Conservation (phyloP, 768 basidiomycete species). For the Fistulinella prunicolor region DNA sequence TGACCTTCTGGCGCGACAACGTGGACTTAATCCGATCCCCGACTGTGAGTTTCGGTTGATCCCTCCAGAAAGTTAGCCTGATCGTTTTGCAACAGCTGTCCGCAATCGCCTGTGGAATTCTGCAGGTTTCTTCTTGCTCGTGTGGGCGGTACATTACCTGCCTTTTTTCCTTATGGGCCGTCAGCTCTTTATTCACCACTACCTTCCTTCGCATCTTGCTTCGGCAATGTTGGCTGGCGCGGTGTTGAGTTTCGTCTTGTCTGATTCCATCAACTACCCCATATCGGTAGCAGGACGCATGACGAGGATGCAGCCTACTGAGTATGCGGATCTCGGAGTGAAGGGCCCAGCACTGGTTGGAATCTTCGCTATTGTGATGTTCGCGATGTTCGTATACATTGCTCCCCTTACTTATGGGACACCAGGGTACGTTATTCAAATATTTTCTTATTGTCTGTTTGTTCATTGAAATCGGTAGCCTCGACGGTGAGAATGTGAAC, state of each 20-base stretch:
- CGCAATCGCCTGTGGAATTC: slow-evolving; percentile 96
- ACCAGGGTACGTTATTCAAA: slow-evolving; percentile 69
- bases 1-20: slow-evolving; percentile 82
- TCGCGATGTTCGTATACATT: slow-evolving; percentile 69
- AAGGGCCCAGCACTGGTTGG: slow-evolving; percentile 68
- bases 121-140: slow-evolving; percentile 89
- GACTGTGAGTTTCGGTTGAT: slow-evolving; percentile 60
- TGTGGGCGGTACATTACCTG: slow-evolving; percentile 94
- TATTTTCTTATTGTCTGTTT: slow-evolving; percentile 5
- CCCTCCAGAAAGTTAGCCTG: background rate
- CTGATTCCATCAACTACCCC: slow-evolving; percentile 90
- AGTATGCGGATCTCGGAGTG: slow-evolving; percentile 73
- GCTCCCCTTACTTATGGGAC: slow-evolving; percentile 93
- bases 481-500: slow-evolving; percentile 85
- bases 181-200: slow-evolving; percentile 96
- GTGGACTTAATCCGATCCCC: slow-evolving; percentile 82
- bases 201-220: slow-evolving; percentile 93
- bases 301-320: slow-evolving; percentile 48
- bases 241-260: slow-evolving; percentile 85
- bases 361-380: slow-evolving; percentile 56
- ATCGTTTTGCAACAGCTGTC: slow-evolving; percentile 52
- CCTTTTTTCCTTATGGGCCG: slow-evolving; percentile 99
- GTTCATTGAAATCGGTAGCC: slow-evolving; percentile 41
- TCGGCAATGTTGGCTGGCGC: slow-evolving; percentile 91
- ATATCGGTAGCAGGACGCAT: slow-evolving; percentile 72